Evolutionary conservation across 176 grass and related monocot species (phyloP), one percentile per base, ranked within the genome.

Genomic region (Panicum miliaceum): DNA sequence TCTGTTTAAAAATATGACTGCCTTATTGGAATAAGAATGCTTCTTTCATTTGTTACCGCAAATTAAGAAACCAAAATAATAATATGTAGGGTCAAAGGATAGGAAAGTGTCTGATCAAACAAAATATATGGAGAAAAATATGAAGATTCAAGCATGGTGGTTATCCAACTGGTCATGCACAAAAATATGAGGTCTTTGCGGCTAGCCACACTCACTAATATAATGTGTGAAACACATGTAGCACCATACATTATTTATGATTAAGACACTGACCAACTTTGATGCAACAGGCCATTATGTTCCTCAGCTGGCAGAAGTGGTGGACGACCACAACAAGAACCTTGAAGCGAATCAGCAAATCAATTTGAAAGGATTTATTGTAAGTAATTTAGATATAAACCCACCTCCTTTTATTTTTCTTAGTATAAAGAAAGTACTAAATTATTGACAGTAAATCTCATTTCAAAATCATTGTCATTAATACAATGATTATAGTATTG

Each of bases 281-380:
- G 42, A 76, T 71, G 34, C 48, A 85, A 73, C 88, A 97, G 90
- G 94, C 43, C 94, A 97, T 47, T 97, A 97, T 87, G 94, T 94
- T 46, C 94, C 94, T 25, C 92, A 94, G 86, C 85, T 94, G 76
- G 92, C 92, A 60, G 94, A 97, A 84, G 85, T 97, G 64, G 84
- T 92, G 19, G 71, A 92, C 81, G 90, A 97, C 67, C 78, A 70
- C 74, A 92, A 94, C 92, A 92, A 87, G 73, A 76, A 90, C 22
- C 66, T 62, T 60, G 78, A 86, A 57, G 73, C 47, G 12, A 76
- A 87, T 43, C 57, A 82, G 10, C 67, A 58, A 74, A 97, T 94
- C 54, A 91, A 97, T 77, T 35, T 94, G 69, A 94, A 94, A 79
- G 94, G 94, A 35, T 97, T 97, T 70, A 92, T 97, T 65, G 92